A percentile compares a stretch with the other conserved stretches of the same genome.
phyloP scores from a whole-genome alignment of 306 rosid species.

The Senna tora region DNA sequence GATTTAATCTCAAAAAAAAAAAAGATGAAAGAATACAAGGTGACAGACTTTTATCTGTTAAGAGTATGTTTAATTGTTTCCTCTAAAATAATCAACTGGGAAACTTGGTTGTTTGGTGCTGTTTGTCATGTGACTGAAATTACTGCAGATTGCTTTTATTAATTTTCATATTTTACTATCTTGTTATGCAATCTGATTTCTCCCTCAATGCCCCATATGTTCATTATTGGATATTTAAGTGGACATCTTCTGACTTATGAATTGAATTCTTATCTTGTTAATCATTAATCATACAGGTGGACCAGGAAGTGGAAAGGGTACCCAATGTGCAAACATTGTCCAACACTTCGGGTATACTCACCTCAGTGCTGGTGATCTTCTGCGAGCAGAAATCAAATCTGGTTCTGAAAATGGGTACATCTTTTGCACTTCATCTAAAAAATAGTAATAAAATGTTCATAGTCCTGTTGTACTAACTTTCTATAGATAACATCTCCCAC shows the following conservation, averaged over 20 bases:
- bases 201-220: neutral
- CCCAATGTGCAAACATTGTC: constrained; percentile 87
- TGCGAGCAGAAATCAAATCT: constrained; percentile 92
- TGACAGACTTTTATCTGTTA: neutral
- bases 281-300: constrained; percentile 68
- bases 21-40: neutral
- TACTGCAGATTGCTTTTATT: neutral
- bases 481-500: neutral
- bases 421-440: constrained; percentile 28
- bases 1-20: neutral
- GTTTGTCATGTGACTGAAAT: constrained; percentile 14
- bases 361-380: constrained; percentile 99
- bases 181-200: neutral
- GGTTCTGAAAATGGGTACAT: constrained; percentile 96
- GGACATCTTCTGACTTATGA: constrained; percentile 28
- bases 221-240: constrained; percentile 28
- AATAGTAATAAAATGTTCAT: neutral
- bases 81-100: constrained; percentile 19
- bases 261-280: constrained; percentile 36
- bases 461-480: neutral
- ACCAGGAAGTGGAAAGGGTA: constrained; percentile 99
- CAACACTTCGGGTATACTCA: constrained; percentile 79
- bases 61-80: neutral
- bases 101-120: constrained; percentile 17
- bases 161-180: neutral